Percentiles rank a stretch among this genome's conserved stretches.
Evolutionary conservation across 768 basidiomycete species (phyloP).

Genomic region (Clavulina sp.): DNA sequence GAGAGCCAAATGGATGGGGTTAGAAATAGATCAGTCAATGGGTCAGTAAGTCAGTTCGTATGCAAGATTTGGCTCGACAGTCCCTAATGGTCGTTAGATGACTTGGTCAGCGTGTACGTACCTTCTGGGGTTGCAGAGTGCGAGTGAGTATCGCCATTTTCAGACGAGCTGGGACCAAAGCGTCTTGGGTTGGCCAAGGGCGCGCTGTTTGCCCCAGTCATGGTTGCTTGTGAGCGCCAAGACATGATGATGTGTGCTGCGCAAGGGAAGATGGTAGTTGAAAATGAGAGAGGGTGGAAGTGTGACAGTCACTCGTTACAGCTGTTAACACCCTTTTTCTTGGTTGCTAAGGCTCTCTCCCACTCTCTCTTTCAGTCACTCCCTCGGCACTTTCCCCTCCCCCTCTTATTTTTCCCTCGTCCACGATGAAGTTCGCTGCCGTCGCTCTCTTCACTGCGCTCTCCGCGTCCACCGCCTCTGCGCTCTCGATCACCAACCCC

Average conservation of each 20-base stretch:
- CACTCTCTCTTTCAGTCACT: neutral
- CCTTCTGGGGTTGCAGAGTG: slow-evolving; percentile 76
- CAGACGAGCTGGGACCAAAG: slow-evolving; percentile 75
- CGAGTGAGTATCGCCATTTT: slow-evolving; percentile 67
- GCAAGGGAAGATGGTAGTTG: neutral
- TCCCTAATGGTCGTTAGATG: slow-evolving; percentile 22
- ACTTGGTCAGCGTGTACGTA: slow-evolving; percentile 77
- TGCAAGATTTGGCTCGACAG: slow-evolving; percentile 13
- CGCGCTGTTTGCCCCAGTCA: slow-evolving; percentile 84
- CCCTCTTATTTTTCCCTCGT: neutral
- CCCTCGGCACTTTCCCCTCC: neutral
- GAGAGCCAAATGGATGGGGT: slow-evolving; percentile 11
- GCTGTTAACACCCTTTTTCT: no score
- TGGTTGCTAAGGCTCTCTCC: neutral
- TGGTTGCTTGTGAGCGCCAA: slow-evolving; percentile 48
- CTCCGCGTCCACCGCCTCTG: neutral
- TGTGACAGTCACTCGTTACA: no score
- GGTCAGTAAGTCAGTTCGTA: no score
- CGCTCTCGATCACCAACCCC: neutral
- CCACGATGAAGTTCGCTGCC: neutral
- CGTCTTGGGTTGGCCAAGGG: slow-evolving; percentile 79
- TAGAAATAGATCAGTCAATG: no score
- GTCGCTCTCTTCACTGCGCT: neutral
- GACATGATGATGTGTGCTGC: slow-evolving; percentile 2
- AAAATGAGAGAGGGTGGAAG: no score